Evolutionary conservation across 129 eudicot species (phyloP).

Genomic region (Tagetes patula): DNA sequence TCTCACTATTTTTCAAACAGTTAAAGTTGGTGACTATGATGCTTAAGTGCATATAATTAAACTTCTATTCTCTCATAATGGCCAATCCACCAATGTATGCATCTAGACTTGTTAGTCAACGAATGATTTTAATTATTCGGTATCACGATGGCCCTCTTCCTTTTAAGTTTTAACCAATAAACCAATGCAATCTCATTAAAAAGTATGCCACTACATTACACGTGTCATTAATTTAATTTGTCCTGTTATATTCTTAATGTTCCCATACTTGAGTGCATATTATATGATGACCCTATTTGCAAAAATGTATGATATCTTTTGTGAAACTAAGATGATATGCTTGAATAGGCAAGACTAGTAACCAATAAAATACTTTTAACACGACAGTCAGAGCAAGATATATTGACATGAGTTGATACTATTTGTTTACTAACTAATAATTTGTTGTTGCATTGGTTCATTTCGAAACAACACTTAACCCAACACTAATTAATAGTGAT

Average conservation of each 20-base stretch:
- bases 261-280: background rate
- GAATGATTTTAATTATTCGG: background rate
- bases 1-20: slow-evolving; percentile 26
- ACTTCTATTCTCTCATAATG: slow-evolving; percentile 14
- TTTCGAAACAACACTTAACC: no score
- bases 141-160: background rate
- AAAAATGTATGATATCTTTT: background rate
- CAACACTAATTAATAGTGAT: no score
- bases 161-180: background rate
- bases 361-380: background rate
- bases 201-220: background rate
- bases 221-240: background rate
- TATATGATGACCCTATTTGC: background rate
- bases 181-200: background rate
- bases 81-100: slow-evolving; percentile 5
- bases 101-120: background rate
- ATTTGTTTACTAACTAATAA: background rate
- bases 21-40: slow-evolving; percentile 12
- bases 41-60: slow-evolving; percentile 30
- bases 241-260: background rate
- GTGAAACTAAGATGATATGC: no score
- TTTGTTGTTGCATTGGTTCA: background rate
- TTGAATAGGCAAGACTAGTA: no score
- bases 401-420: background rate
- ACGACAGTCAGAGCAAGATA: background rate